These are phyloP conservation scores for Physaria fendleri DNA, from an alignment of 345 rosid species.

Conservation along the genomic window DNA sequence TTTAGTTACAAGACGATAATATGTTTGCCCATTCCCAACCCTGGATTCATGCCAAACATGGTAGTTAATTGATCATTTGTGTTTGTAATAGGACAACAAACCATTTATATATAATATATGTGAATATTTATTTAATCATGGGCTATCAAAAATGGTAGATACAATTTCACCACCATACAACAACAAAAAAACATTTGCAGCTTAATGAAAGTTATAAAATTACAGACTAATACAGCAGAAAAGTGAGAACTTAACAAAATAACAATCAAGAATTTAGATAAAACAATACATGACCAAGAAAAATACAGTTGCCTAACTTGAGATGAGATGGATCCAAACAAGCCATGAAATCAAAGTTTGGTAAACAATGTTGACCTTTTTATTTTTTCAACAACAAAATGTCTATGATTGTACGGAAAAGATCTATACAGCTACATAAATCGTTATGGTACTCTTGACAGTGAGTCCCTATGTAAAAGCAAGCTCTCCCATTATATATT, in stretches of 20 bases:
- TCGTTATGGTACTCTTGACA: slow-evolving; percentile 29
- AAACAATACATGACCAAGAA: slow-evolving; percentile 12
- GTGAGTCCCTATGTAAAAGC: slow-evolving; percentile 13
- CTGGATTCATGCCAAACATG: slow-evolving; percentile 15
- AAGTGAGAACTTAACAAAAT: slow-evolving; percentile 11
- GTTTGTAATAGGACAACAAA: slow-evolving; percentile 1
- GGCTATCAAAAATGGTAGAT: background rate
- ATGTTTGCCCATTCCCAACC: slow-evolving; percentile 14
- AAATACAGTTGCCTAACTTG: slow-evolving; percentile 23
- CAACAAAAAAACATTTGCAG: background rate
- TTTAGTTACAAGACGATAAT: slow-evolving; percentile 17
- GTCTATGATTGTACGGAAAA: slow-evolving; percentile 29
- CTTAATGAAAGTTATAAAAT: background rate
- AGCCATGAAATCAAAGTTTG: slow-evolving; percentile 3
- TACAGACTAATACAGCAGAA: background rate
- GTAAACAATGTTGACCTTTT: slow-evolving; percentile 32
- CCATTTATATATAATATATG: background rate
- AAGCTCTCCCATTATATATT: no score
- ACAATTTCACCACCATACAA: slow-evolving; percentile 1
- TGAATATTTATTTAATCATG: background rate
- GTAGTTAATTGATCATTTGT: slow-evolving; percentile 14
- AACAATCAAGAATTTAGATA: slow-evolving; percentile 6
- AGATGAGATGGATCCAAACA: slow-evolving; percentile 23
- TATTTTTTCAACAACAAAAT: slow-evolving; percentile 7
- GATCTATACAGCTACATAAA: slow-evolving; percentile 32